Conservation (phyloP, 495 filamentous ascomycete species). For the Aspergillus campestris region DNA sequence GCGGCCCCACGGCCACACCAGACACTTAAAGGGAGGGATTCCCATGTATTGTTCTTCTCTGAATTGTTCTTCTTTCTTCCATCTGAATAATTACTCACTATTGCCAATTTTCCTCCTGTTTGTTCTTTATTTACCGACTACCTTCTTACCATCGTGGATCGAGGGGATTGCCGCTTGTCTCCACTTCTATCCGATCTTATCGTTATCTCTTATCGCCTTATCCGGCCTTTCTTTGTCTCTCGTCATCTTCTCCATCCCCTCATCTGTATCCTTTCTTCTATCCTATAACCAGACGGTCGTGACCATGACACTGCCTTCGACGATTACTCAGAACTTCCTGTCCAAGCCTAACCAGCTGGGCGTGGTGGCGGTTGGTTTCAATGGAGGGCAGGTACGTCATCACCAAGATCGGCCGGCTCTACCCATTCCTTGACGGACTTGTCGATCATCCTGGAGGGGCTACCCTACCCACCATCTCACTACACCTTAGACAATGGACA, state of each 20-base stretch:
- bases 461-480: not conserved
- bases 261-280: not conserved
- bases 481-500: not conserved
- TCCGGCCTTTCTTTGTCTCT: slow-evolving; percentile 2
- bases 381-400: slow-evolving; percentile 80
- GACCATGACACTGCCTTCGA: slow-evolving; percentile 60
- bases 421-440: not conserved
- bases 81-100: not conserved
- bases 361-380: slow-evolving; percentile 92
- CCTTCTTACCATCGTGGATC: too few relatives aligned
- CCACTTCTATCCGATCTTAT: not conserved
- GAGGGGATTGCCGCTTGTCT: too few relatives aligned
- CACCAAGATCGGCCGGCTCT: not conserved
- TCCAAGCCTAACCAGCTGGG: slow-evolving; percentile 69
- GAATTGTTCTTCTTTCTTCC: slow-evolving; percentile 1
- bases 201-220: not conserved
- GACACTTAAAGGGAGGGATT: slow-evolving; percentile 9
- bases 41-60: not conserved
- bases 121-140: not conserved
- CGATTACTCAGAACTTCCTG: slow-evolving; percentile 76
- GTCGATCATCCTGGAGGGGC: slow-evolving; percentile 4
- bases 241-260: slow-evolving; percentile 5
- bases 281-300: not conserved
- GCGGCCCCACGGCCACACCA: slow-evolving; percentile 9
- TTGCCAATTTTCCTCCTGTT: not conserved